A percentile compares a stretch with the other conserved stretches of the same genome.
These are phyloP conservation scores for Sarocladiaceae sp. DNA, from an alignment of 2,329 filamentous ascomycete genomes.

Conservation along the genomic window DNA sequence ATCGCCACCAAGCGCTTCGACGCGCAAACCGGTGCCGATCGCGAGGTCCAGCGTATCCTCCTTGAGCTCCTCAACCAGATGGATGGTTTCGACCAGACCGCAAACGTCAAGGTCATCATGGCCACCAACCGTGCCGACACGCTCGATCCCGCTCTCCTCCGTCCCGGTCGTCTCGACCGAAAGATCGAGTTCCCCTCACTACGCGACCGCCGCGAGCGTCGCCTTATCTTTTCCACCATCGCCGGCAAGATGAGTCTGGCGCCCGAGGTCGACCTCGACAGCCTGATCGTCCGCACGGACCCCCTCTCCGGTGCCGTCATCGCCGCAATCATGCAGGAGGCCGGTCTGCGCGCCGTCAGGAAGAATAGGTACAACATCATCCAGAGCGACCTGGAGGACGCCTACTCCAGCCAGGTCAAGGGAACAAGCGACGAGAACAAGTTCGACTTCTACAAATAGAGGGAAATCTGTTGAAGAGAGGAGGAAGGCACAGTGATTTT, in stretches of 20 bases:
- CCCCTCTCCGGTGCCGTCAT: conserved; percentile 93
- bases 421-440: conserved; percentile 59
- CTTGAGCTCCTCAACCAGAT: conserved; percentile 98
- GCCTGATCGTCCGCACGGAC: conserved; percentile 92
- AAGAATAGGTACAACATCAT: conserved; percentile 99
- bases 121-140: conserved; percentile 98
- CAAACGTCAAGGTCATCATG: conserved; percentile 99
- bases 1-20: conserved; percentile 99
- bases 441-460: conserved; percentile 89
- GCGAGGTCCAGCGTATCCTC: conserved; percentile 97
- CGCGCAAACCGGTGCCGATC: conserved; percentile 93
- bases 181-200: conserved; percentile 99
- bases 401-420: conserved; percentile 96
- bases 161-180: conserved; percentile 89
- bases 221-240: conserved; percentile 96
- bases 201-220: conserved; percentile 86
- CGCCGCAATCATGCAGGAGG: conserved; percentile 98
- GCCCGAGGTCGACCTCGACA: conserved; percentile 93
- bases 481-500: no score
- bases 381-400: conserved; percentile 91
- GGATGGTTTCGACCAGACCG: conserved; percentile 98
- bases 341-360: conserved; percentile 83
- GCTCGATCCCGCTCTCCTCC: conserved; percentile 86
- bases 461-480: no score
- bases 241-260: conserved; percentile 95